These are phyloP conservation scores for Piper betle DNA, from an alignment of 164 flowering plant genomes.

Conservation along the genomic window DNA sequence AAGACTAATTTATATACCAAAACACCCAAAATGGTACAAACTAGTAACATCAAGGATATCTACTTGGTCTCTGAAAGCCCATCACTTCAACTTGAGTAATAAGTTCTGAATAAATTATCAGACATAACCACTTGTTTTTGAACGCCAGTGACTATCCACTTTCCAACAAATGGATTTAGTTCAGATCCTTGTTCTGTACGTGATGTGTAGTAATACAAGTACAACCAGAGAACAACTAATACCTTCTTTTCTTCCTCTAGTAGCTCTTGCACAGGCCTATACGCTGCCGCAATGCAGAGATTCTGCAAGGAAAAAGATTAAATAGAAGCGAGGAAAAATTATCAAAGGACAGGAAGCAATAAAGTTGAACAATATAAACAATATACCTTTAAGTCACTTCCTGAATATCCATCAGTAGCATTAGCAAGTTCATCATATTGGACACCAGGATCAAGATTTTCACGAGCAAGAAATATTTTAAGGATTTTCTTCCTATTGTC, in stretches of 20 bases:
- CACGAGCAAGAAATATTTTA: slow-evolving; percentile 64
- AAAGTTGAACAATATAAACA: background rate
- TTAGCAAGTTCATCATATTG: slow-evolving; percentile 63
- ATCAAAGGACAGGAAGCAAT: background rate
- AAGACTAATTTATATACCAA: too few species aligned
- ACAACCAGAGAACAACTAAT: background rate
- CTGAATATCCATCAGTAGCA: slow-evolving; percentile 93
- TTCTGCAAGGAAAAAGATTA: slow-evolving; percentile 42
- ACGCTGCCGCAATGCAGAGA: slow-evolving; percentile 94
- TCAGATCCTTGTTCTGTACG: too few species aligned
- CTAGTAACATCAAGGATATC: too few species aligned
- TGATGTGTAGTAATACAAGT: background rate
- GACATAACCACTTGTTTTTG: too few species aligned
- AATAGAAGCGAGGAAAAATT: background rate
- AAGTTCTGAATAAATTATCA: too few species aligned
- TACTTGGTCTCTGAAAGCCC: too few species aligned
- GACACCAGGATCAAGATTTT: slow-evolving; percentile 53
- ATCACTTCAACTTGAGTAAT: too few species aligned
- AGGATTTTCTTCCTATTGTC: slow-evolving; percentile 78
- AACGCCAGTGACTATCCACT: too few species aligned
- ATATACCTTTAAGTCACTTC: slow-evolving; percentile 90
- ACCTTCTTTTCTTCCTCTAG: slow-evolving; percentile 64
- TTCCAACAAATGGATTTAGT: too few species aligned
- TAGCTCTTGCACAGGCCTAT: slow-evolving; percentile 96
- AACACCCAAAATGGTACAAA: too few species aligned